These are phyloP conservation scores for Phytophthora colocasiae DNA, from an alignment of 352 stramenopile species.

Conservation along the genomic window DNA sequence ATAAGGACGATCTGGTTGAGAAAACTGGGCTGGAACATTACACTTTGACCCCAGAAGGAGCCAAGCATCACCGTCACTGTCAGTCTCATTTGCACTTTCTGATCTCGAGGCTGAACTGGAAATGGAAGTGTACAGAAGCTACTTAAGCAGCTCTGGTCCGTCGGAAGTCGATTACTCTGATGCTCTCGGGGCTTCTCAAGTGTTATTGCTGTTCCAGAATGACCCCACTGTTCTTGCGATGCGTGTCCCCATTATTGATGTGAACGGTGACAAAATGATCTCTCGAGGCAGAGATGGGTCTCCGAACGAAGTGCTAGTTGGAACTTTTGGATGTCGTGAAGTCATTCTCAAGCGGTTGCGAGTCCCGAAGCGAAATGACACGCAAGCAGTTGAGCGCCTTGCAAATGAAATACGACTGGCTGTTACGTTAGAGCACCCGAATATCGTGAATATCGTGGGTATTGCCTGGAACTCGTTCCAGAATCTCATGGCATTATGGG, in stretches of 20 bases:
- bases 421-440: conserved; percentile 56
- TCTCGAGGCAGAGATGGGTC: conserved; percentile 40
- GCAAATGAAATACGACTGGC: conserved; percentile 63
- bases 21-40: conserved; percentile 28
- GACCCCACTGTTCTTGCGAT: conserved; percentile 52
- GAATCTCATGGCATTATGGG: conserved; percentile 56
- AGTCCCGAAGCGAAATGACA: conserved; percentile 45
- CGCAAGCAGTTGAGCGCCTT: conserved; percentile 61
- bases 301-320: conserved; percentile 51
- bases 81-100: conserved; percentile 24
- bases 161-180: conserved; percentile 51
- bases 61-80: conserved; percentile 16
- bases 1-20: conserved; percentile 11
- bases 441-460: conserved; percentile 62
- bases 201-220: conserved; percentile 60
- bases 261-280: conserved; percentile 46
- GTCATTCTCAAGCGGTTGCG: conserved; percentile 63
- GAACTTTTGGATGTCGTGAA: conserved; percentile 35
- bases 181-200: conserved; percentile 49
- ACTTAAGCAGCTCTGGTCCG: conserved; percentile 8
- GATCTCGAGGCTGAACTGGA: conserved; percentile 31
- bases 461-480: conserved; percentile 73
- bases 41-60: conserved; percentile 18
- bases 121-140: conserved; percentile 21
- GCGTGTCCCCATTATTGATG: conserved; percentile 62